Evolutionary conservation across 116 monocot genomes (phyloP), one percentile per base, ranked within the genome.

Genomic region (Cymodocea nodosa): DNA sequence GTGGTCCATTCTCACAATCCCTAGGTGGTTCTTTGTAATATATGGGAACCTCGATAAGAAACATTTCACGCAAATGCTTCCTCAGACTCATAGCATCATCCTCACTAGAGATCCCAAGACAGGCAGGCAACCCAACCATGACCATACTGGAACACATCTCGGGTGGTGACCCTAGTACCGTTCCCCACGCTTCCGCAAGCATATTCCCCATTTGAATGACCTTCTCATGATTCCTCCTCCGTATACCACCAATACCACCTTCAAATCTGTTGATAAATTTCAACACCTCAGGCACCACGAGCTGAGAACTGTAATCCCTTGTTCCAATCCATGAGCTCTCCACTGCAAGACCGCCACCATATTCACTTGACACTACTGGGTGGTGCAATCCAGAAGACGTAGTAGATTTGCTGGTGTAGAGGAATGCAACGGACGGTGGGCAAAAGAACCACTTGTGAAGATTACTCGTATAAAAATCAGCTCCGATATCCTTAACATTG

Each of bases 391-490:
- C 70, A 10, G 71, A 64, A 0, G 79, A 59, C 6, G 52, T 62
- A 2, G 57, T 9, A 14, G 70, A 37, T 51, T 77, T 82, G 60
- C 72, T 51, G 50, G 78, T 70, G 68, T 92, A 78, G 25, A 92
- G 72, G 63, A 92, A 87, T 4, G 92, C 92, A 7, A 85, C 81
- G 0, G 87, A 77, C 2, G 92, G 92, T 0, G 92, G 92, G 68
- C 85, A 92, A 74, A 92, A 92, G 75, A 92, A 83, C 92, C 92
- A 92, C 60, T 92, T 92, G 71, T 92, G 81, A 48, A 92, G 76
- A 62, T 87, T 92, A 63, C 87, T 87, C 5, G 87, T 87, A 59
- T 92, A 92, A 66, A 84, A 87, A 55, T 92, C 92, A 0, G 92
- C 92, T 0, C 87, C 87, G 15, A 87, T 92, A 15, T 84, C 87